Evolutionary conservation across 108 stramenopile genomes (phyloP), one percentile per base, ranked within the genome.

Genomic region (Cyclostephanos tholiformis): DNA sequence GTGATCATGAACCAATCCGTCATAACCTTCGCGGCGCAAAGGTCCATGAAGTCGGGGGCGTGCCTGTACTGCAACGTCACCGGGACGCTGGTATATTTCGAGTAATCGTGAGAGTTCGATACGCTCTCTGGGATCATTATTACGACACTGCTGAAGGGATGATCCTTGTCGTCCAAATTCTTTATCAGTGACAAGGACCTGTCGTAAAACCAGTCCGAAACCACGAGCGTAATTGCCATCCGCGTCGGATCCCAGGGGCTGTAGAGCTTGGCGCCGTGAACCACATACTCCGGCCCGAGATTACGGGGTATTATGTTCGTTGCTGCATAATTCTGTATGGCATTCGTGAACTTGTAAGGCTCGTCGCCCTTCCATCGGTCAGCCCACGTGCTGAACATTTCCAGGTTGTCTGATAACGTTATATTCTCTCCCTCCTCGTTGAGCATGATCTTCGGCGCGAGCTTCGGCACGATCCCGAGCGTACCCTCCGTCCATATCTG

Each of bases 1-100:
- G 89, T 88, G 0, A 86, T 79, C 85, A 87, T 88, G 68, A 90
- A 88, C 89, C 89, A 90, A 8, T 79, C 76, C 7, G 86, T 90
- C 46, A 71, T 65, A 11, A 90, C 73, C 22, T 77, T 73, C 22
- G 85, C 89, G 19, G 82, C 86, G 52, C 89, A 90, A 4, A 90
- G 69, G 61, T 90, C 89, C 80, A 86, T 84, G 43, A 74, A 84
- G 72, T 84, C 85, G 17, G 85, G 85, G 23, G 74, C 63, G 49
- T 60, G 72, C 2, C 87, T 72, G 50, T 87, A 71, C 38, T 87
- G 86, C 14, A 82, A 72, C 26, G 71, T 65, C 6, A 82, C 72
- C 12, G 89, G 83, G 7, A 85, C 71, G 22, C 60, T 74, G 1
- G 82, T 82, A 73, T 82, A 48, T 10, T 61, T 60, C 39, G 68